phyloP scores from a whole-genome alignment of 352 stramenopile genomes.

The Lagenidium sp. region DNA sequence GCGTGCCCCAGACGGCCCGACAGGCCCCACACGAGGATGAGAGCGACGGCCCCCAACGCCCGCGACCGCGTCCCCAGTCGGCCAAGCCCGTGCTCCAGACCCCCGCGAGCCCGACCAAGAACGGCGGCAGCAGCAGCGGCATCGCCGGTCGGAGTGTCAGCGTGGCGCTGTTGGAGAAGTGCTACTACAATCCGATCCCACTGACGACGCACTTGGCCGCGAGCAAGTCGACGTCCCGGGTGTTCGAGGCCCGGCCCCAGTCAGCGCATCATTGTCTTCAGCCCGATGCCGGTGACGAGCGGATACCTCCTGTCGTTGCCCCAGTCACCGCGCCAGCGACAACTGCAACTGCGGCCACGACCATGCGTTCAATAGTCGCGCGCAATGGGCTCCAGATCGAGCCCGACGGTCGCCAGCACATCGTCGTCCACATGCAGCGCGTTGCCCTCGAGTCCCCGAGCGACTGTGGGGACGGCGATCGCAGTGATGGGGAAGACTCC shows the following conservation, averaged over 20 bases:
- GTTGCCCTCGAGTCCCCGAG: constrained; percentile 4
- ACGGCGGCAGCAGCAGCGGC: not conserved
- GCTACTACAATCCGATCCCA: constrained; percentile 19
- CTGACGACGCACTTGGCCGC: constrained; percentile 6
- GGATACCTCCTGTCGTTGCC: too few relatives aligned
- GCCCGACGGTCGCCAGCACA: not conserved
- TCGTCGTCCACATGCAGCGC: constrained; percentile 16
- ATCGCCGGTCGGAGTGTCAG: constrained; percentile 15
- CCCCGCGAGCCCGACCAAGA: too few relatives aligned
- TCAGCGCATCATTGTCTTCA: not conserved
- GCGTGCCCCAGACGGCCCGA: too few relatives aligned
- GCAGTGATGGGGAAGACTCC: not conserved
- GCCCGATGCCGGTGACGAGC: too few relatives aligned
- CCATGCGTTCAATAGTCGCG: not conserved
- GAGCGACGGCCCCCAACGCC: too few relatives aligned
- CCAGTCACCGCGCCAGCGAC: not conserved
- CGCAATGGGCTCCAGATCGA: not conserved
- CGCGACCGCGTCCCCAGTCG: constrained; percentile 28
- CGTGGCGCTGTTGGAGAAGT: constrained; percentile 24
- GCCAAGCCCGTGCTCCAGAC: constrained; percentile 33
- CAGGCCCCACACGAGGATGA: too few relatives aligned
- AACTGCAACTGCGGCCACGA: not conserved
- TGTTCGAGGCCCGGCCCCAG: constrained; percentile 2
- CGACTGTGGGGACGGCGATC: constrained; percentile 1
- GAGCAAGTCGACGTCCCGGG: constrained; percentile 15